phyloP scores from a whole-genome alignment of 306 rosid species.

The Medicago lupulina region DNA sequence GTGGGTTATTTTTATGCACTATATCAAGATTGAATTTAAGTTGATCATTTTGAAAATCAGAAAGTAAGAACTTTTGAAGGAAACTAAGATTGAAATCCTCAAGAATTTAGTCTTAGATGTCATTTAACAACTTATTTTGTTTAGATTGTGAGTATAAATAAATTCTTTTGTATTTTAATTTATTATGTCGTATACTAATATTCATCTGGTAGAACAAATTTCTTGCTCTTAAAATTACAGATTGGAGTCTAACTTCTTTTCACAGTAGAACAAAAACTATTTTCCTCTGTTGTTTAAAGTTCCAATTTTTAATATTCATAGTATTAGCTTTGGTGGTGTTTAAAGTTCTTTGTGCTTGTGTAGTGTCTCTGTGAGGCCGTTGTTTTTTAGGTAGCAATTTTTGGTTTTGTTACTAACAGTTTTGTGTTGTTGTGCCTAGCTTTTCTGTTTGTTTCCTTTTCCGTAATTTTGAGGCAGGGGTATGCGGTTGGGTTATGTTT shows the following conservation, averaged over 20 bases:
- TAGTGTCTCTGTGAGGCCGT: too few species aligned
- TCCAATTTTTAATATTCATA: too few species aligned
- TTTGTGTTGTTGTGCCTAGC: too few species aligned
- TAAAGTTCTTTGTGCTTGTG: too few species aligned
- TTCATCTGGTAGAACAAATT: slow-evolving; percentile 11
- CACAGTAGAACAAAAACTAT: slow-evolving; percentile 7
- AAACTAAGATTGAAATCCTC: slow-evolving; percentile 33
- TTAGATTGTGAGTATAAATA: slow-evolving; percentile 16
- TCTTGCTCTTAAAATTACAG: slow-evolving; percentile 5
- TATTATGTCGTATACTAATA: slow-evolving; percentile 20
- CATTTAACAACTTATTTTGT: slow-evolving; percentile 11
- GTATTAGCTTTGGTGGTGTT: too few species aligned
- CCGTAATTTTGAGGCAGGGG: too few species aligned
- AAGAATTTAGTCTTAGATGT: background rate
- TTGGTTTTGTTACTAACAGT: too few species aligned
- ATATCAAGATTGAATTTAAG: background rate
- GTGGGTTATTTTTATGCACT: too few species aligned
- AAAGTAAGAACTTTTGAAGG: slow-evolving; percentile 22
- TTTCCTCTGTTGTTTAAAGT: too few species aligned
- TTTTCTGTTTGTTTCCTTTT: too few species aligned
- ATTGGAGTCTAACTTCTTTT: slow-evolving; percentile 15
- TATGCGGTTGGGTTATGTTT: too few species aligned
- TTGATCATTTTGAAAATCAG: slow-evolving; percentile 29
- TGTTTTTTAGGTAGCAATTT: too few species aligned
- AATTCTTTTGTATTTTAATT: background rate